Evolutionary conservation across 2,329 filamentous ascomycete genomes (phyloP), one percentile per base, ranked within the genome.

Genomic region (Lachnellula cervina): DNA sequence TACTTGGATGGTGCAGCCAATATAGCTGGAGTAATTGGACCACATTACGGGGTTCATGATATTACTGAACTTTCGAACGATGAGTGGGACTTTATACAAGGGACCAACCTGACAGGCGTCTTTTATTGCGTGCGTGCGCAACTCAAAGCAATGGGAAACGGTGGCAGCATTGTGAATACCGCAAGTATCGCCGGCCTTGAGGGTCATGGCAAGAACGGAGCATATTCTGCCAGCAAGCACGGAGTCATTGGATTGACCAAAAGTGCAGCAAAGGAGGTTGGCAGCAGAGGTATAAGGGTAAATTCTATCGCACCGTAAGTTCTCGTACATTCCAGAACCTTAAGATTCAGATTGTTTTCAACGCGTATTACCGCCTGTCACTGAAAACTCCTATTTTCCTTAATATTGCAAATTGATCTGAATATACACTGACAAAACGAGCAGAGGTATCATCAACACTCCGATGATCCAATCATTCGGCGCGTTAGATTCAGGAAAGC

Each of bases 141-240:
- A 62, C 58, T 82, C 11, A 69, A 66, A 21, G 70, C 71, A 21
- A 74, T 80, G 56, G 61, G 60, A 14, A 66, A 74, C 5, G 74
- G 77, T 1, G 80, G 80, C 6, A 81, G 80, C 57, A 83, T 86
- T 64, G 82, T 86, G 52, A 84, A 82, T 64, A 71, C 74, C 9
- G 62, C 72, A 5, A 75, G 72, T 55, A 66, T 70, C 7, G 72
- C 74, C 13, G 78, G 77, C 0, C 8, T 66, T 2, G 49, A 51
- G 14, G 66, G 64, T 3, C 19, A 40, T 9, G 21, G 28, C 11
- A 46, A 46, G 13, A 50, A 49, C 14, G 44, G 49, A n/a, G 46
- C 48, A 2, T 69, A 69, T 48, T 44, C 52, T 1, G 62, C 66
- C 1, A 64, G 61, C 16, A 69, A 69, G 37, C 66, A 69, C 32